phyloP scores from a whole-genome alignment of 2,329 filamentous ascomycete species.

The Coleophoma eucalyptorum region DNA sequence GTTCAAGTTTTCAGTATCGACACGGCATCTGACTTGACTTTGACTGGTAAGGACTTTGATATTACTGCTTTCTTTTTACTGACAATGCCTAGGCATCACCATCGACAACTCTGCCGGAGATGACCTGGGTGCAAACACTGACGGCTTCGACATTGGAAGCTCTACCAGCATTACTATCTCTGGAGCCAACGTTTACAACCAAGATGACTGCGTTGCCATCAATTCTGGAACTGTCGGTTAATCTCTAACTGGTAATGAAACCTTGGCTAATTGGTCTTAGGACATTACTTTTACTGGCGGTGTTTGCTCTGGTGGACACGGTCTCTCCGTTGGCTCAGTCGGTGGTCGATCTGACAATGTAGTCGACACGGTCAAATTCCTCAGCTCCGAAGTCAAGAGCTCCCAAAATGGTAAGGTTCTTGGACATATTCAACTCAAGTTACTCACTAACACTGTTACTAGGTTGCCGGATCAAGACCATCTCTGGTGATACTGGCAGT shows the following conservation, averaged over 20 bases:
- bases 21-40: slow-evolving; percentile 33
- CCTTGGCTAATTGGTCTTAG: slow-evolving; percentile 39
- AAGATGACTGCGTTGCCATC: slow-evolving; percentile 55
- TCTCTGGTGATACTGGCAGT: slow-evolving; percentile 43
- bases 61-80: too few species aligned
- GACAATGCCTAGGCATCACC: slow-evolving; percentile 30
- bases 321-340: slow-evolving; percentile 53
- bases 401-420: slow-evolving; percentile 43
- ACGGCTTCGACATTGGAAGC: slow-evolving; percentile 45
- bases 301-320: slow-evolving; percentile 27
- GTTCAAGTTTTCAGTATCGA: slow-evolving; percentile 39
- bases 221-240: slow-evolving; percentile 41
- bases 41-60: slow-evolving; percentile 29
- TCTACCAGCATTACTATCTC: slow-evolving; percentile 42
- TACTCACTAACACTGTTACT: slow-evolving; percentile 26
- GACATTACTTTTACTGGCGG: slow-evolving; percentile 14
- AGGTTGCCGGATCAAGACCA: slow-evolving; percentile 52
- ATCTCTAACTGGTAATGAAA: slow-evolving; percentile 12
- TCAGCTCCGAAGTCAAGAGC: slow-evolving; percentile 39
- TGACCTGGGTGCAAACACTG: slow-evolving; percentile 43
- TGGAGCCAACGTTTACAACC: slow-evolving; percentile 46
- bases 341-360: slow-evolving; percentile 47
- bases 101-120: slow-evolving; percentile 55
- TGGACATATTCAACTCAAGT: slow-evolving; percentile 25
- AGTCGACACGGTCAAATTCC: slow-evolving; percentile 46